phyloP scores from a whole-genome alignment of 306 rosid species.

The Fragaria iinumae region DNA sequence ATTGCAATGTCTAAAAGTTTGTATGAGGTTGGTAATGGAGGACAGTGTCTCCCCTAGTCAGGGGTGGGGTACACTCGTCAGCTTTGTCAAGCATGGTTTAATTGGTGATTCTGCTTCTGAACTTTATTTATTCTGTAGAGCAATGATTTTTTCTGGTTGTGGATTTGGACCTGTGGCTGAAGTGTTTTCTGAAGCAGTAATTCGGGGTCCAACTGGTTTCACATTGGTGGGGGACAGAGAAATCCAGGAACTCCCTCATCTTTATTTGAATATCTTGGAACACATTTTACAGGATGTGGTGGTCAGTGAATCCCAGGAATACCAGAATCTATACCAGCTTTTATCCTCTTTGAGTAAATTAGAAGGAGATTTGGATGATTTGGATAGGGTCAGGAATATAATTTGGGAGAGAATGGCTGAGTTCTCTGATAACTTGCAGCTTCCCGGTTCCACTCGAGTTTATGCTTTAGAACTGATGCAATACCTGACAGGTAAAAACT shows the following conservation, averaged over 20 bases:
- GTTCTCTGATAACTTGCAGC: slow-evolving; percentile 81
- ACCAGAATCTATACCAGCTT: slow-evolving; percentile 60
- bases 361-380: slow-evolving; percentile 69
- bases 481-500: slow-evolving; percentile 66
- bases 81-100: slow-evolving; percentile 58
- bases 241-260: slow-evolving; percentile 61
- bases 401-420: slow-evolving; percentile 85
- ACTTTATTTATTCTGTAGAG: slow-evolving; percentile 64
- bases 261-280: slow-evolving; percentile 71
- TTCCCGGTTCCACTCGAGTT: slow-evolving; percentile 83
- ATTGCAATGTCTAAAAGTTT: slow-evolving; percentile 60
- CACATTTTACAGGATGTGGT: slow-evolving; percentile 60
- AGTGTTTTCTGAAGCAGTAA: slow-evolving; percentile 66
- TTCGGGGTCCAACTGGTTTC: slow-evolving; percentile 40
- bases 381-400: slow-evolving; percentile 69
- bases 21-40: slow-evolving; percentile 79
- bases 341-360: slow-evolving; percentile 81
- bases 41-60: slow-evolving; percentile 89
- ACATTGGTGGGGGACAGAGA: slow-evolving; percentile 36
- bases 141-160: slow-evolving; percentile 92
- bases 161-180: slow-evolving; percentile 79
- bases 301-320: slow-evolving; percentile 58
- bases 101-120: slow-evolving; percentile 55
- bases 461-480: slow-evolving; percentile 87
- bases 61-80: slow-evolving; percentile 74